Percentiles rank a stretch among this genome's conserved stretches.
phyloP scores from a whole-genome alignment of 2,329 filamentous ascomycete species.

The Xylariaceae sp. region DNA sequence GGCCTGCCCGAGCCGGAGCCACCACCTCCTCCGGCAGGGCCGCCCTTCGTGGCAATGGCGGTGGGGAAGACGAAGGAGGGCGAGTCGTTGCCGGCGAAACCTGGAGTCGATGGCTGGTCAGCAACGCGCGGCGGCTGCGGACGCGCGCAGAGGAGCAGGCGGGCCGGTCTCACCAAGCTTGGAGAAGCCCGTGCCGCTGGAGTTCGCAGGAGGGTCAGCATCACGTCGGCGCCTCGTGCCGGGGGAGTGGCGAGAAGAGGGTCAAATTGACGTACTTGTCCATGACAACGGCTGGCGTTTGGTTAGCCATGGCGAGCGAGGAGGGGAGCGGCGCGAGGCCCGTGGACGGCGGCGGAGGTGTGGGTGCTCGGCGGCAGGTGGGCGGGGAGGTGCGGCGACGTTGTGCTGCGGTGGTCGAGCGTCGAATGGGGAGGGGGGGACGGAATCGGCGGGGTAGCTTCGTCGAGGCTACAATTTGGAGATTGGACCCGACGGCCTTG shows the following conservation, averaged over 20 bases:
- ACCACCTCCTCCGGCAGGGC: conserved; percentile 59
- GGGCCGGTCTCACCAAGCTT: conserved; percentile 73
- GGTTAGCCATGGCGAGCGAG: conserved; percentile 70
- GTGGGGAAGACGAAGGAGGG: conserved; percentile 99
- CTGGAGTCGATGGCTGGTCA: conserved; percentile 38
- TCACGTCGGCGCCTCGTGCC: background rate
- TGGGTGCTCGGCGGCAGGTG: background rate
- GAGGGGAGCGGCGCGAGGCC: conserved; percentile 12
- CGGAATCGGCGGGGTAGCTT: background rate
- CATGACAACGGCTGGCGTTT: conserved; percentile 99
- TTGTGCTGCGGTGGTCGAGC: background rate
- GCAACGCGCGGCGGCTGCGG: conserved; percentile 3
- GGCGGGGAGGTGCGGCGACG: conserved; percentile 2
- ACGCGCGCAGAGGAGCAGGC: conserved; percentile 2
- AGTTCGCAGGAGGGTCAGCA: conserved; percentile 30
- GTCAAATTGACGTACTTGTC: conserved; percentile 95
- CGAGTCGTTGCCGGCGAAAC: conserved; percentile 98
- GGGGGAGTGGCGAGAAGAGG: background rate
- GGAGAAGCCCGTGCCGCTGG: conserved; percentile 96
- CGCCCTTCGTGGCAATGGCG: conserved; percentile 91
- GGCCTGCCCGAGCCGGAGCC: conserved; percentile 82
- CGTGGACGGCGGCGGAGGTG: conserved; percentile 2
- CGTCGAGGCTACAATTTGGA: background rate
- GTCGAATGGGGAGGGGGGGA: background rate
- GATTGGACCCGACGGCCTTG: background rate